These are phyloP conservation scores for Mrakia gelida DNA, from an alignment of 768 basidiomycete species.

Conservation along the genomic window DNA sequence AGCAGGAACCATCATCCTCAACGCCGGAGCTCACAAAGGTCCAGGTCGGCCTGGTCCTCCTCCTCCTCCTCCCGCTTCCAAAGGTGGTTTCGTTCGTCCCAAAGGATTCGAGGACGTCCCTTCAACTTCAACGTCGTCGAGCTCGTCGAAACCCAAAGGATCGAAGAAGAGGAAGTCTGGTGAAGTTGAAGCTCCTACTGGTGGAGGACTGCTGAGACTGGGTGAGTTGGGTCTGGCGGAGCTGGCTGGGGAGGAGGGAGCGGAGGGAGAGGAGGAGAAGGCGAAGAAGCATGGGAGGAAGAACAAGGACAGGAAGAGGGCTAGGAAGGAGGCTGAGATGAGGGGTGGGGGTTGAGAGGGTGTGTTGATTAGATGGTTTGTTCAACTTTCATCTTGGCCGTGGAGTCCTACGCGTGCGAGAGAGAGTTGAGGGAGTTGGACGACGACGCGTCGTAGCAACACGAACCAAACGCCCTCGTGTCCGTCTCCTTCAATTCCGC, in stretches of 20 bases:
- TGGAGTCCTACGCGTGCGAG: not conserved
- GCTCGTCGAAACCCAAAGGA: not conserved
- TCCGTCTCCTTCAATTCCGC: too few species aligned
- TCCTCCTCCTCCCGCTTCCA: not conserved
- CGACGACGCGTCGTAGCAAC: not conserved
- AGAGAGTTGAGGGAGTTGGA: not conserved
- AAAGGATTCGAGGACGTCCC: conserved; percentile 13
- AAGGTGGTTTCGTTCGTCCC: not conserved
- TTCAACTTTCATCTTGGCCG: not conserved
- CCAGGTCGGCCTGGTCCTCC: not conserved
- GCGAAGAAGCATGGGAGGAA: conserved; percentile 17
- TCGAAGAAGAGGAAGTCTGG: conserved; percentile 8
- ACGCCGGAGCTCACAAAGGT: not conserved
- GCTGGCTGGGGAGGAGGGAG: conserved; percentile 11
- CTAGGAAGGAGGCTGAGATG: conserved; percentile 16
- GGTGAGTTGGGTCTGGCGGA: not conserved
- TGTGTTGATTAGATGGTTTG: not conserved
- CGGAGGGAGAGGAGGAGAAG: not conserved
- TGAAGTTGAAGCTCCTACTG: not conserved
- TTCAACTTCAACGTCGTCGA: conserved; percentile 27
- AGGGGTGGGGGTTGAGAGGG: not conserved
- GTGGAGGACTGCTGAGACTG: not conserved
- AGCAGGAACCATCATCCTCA: not conserved
- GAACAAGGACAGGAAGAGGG: conserved; percentile 15
- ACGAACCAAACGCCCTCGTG: too few species aligned